Evolutionary conservation across 192 early-diverging fungal genomes (phyloP), one percentile per base, ranked within the genome.

Genomic region (Coemansia sp.): DNA sequence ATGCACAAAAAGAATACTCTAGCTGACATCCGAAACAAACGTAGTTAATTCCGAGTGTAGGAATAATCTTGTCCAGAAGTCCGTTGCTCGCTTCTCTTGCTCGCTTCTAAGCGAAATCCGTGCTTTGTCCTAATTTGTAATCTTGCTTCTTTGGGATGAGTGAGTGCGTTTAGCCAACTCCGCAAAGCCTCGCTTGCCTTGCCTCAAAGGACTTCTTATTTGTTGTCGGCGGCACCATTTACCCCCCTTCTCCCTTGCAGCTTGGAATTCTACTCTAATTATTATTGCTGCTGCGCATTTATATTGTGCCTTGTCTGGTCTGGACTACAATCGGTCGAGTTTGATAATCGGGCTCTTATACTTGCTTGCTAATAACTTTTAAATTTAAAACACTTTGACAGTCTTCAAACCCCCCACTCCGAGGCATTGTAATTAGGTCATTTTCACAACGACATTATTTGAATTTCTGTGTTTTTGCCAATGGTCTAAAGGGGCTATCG

Each of bases 251-350:
- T 55, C 52, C 28, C 53, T 32, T 57, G 53, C 53, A 57, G 53
- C 32, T 32, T 11, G 6, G 53, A 17, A 17, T 32, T 57, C 30
- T 32, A 32, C 53, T 57, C 30, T 32, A 57, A 57, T 57, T 57
- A 32, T 16, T 57, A 17, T 30, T 53, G 50, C 50, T 47, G 46
- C 49, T 57, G 53, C 53, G 53, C 30, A 33, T 33, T 57, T 33
- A 7, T 17, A 32, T 33, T 33, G 53, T 32, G 28, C 30, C 53
- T 33, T 57, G 53, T 57, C 53, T 33, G 16, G 32, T 30, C 53
- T 32, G 16, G 53, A 33, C 53, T 57, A 57, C 53, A 57, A 57
- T 57, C 32, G 53, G 30, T 35, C 53, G 32, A 57, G 53, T 33
- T 30, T 33, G 53, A 57, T 33, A 30, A 33, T 57, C 6, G 53